Percentiles rank a stretch among this genome's conserved stretches.
Conservation (phyloP, 495 filamentous ascomycete genomes). For the Penicillium angulare region DNA sequence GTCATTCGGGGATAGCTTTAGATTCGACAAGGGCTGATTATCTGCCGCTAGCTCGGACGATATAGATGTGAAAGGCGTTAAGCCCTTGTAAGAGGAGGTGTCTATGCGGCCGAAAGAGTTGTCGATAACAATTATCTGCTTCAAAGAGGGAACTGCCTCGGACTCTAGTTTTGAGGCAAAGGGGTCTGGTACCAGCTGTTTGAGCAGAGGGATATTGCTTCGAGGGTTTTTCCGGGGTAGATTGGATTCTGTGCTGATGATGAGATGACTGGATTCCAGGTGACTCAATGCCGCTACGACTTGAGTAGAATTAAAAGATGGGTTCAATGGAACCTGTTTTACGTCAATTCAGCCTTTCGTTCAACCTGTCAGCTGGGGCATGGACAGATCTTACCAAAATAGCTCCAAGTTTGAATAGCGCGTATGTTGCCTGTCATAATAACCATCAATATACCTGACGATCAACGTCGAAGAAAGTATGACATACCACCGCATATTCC, state of each 20-base stretch:
- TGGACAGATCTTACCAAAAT: constrained; percentile 59
- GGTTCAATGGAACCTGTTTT: constrained; percentile 83
- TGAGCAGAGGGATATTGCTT: constrained; percentile 70
- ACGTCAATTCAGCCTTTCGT: no score
- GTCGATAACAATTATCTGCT: constrained; percentile 72
- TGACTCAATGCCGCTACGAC: constrained; percentile 76
- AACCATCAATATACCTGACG: constrained; percentile 1
- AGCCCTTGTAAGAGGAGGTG: constrained; percentile 37
- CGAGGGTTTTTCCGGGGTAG: constrained; percentile 76
- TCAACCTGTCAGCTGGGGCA: no score
- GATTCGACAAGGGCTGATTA: constrained; percentile 35
- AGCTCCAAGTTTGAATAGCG: constrained; percentile 88
- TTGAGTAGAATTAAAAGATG: constrained; percentile 79
- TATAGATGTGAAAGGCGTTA: constrained; percentile 53
- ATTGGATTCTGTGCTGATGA: constrained; percentile 85
- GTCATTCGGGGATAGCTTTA: constrained; percentile 61
- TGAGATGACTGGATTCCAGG: constrained; percentile 69
- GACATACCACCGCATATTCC: constrained; percentile 70
- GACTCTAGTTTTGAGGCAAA: constrained; percentile 54
- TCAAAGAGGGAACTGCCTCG: constrained; percentile 64
- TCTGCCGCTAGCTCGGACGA: constrained; percentile 50
- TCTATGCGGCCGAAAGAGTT: constrained; percentile 68
- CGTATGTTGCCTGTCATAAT: constrained; percentile 76
- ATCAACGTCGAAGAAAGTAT: neutral
- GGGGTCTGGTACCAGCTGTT: constrained; percentile 63